These are phyloP conservation scores for Eutypella sp. DNA, from an alignment of 2,329 filamentous ascomycete genomes.

Conservation along the genomic window DNA sequence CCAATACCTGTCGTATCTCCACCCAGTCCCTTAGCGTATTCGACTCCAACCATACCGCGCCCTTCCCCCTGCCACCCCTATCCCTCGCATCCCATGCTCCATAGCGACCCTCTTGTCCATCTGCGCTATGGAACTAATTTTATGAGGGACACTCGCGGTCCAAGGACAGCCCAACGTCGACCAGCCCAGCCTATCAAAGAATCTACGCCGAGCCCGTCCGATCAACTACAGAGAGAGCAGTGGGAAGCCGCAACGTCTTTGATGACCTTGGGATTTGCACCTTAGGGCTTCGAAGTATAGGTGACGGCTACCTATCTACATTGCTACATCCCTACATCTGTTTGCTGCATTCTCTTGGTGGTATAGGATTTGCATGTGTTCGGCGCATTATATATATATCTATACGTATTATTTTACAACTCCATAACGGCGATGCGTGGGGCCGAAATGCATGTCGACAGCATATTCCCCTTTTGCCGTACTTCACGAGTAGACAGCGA, in stretches of 20 bases:
- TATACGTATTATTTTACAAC: too few species aligned
- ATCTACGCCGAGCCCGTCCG: constrained; percentile 26
- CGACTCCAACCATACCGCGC: constrained; percentile 9
- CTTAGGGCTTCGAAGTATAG: too few species aligned
- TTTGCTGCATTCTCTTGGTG: too few species aligned
- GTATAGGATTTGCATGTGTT: too few species aligned
- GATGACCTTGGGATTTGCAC: constrained; percentile 1
- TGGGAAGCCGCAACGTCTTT: constrained; percentile 21
- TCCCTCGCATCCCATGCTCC: constrained; percentile 20
- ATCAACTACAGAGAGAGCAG: constrained; percentile 20
- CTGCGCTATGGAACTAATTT: constrained; percentile 15
- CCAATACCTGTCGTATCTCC: constrained; percentile 22
- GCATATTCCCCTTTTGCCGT: too few species aligned
- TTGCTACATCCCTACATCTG: too few species aligned
- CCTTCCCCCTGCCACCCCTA: constrained; percentile 16
- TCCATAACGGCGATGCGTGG: too few species aligned
- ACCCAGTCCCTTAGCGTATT: constrained; percentile 20
- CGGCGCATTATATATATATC: too few species aligned
- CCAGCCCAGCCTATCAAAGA: constrained; percentile 16
- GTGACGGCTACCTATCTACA: too few species aligned
- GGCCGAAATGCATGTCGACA: too few species aligned
- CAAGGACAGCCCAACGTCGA: constrained; percentile 5
- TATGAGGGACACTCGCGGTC: constrained; percentile 3
- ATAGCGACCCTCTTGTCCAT: constrained; percentile 22
- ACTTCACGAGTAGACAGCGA: too few species aligned